Evolutionary conservation across 345 rosid species (phyloP).

Genomic region (Eutrema heterophyllum): DNA sequence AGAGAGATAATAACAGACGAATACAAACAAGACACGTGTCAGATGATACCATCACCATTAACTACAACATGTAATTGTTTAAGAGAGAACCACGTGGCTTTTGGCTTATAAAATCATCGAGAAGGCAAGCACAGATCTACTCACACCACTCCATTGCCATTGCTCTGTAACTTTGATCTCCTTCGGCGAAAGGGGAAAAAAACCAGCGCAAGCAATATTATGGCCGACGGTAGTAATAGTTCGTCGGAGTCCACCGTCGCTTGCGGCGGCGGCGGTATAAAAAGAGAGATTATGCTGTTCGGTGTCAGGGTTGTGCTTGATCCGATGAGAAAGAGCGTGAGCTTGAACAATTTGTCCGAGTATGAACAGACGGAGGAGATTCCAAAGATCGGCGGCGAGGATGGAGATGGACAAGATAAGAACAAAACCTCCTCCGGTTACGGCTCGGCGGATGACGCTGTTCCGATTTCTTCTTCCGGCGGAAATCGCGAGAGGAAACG

Average conservation of each 20-base stretch:
- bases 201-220: not conserved
- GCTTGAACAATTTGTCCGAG: constrained; percentile 77
- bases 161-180: constrained; percentile 30
- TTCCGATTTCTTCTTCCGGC: constrained; percentile 41
- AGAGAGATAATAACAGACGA: not conserved
- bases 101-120: constrained; percentile 12
- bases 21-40: not conserved
- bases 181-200: not conserved
- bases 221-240: constrained; percentile 20
- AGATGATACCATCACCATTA: not conserved
- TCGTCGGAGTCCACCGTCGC: constrained; percentile 30
- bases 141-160: constrained; percentile 18
- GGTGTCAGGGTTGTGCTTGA: constrained; percentile 91
- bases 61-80: constrained; percentile 17
- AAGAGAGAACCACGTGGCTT: constrained; percentile 20
- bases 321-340: constrained; percentile 87
- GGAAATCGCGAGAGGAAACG: constrained; percentile 70
- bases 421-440: constrained; percentile 46
- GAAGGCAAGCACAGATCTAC: constrained; percentile 1
- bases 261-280: constrained; percentile 13
- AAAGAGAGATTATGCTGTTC: constrained; percentile 77
- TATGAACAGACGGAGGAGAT: constrained; percentile 52
- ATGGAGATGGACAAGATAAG: constrained; percentile 23
- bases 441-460: constrained; percentile 76
- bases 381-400: not conserved